A percentile compares a stretch with the other conserved stretches of the same genome.
Evolutionary conservation across 192 early-diverging fungal genomes (phyloP).

Genomic region (Podila minutissima): DNA sequence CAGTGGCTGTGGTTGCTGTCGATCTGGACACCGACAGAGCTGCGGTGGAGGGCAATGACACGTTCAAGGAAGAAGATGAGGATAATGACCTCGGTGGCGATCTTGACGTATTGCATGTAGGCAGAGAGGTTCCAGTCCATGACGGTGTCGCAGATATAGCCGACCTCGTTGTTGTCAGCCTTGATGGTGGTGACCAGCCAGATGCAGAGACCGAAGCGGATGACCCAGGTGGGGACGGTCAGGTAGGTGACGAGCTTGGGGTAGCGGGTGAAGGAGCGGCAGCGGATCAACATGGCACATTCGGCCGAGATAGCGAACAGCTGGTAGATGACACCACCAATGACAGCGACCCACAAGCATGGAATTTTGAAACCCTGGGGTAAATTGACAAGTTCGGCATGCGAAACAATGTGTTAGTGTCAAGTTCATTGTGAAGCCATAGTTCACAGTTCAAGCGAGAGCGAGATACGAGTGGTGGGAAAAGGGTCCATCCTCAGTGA

Average conservation of each 20-base stretch:
- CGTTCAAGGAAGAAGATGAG: conserved; percentile 43
- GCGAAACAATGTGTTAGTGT: not conserved
- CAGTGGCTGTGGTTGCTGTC: conserved; percentile 32
- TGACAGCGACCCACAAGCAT: conserved; percentile 38
- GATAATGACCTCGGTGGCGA: conserved; percentile 48
- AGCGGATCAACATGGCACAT: conserved; percentile 47
- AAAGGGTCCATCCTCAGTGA: too few relatives aligned
- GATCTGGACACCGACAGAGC: conserved; percentile 1
- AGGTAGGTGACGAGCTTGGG: conserved; percentile 34
- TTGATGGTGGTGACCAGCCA: conserved; percentile 39
- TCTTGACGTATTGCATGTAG: conserved; percentile 47
- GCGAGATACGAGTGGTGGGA: too few relatives aligned
- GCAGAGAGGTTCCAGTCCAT: conserved; percentile 33
- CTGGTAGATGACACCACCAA: conserved; percentile 49
- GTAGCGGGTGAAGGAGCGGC: conserved; percentile 36
- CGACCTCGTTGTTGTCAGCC: conserved; percentile 14
- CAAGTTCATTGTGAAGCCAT: not conserved
- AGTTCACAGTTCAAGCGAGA: not conserved
- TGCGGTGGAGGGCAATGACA: conserved; percentile 36
- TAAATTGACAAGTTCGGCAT: not conserved
- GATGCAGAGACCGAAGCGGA: conserved; percentile 39
- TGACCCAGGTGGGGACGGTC: conserved; percentile 40
- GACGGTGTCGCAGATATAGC: conserved; percentile 15
- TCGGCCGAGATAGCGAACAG: conserved; percentile 49
- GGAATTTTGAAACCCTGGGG: conserved; percentile 38